Evolutionary conservation across 176 grass and related monocot species (phyloP).

Genomic region (Paspalum notatum): DNA sequence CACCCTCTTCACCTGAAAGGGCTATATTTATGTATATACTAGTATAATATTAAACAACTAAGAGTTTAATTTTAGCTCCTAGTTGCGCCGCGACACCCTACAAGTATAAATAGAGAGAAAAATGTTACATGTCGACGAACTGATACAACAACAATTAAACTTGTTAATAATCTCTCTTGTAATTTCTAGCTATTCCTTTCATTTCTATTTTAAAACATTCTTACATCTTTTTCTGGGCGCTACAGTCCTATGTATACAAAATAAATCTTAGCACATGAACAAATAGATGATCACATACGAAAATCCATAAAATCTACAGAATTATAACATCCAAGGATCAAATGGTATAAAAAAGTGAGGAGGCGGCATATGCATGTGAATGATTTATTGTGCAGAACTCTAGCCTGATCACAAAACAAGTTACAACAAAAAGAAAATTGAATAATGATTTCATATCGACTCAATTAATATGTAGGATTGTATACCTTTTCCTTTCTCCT

Average conservation of each 20-base stretch:
- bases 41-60: neutral
- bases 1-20: slow-evolving; percentile 13
- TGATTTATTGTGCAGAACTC: neutral
- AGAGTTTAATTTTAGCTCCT: neutral
- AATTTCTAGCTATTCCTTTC: no score
- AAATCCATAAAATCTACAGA: no score
- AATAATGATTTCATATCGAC: neutral
- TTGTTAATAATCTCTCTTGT: no score
- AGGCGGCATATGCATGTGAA: neutral
- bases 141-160: neutral
- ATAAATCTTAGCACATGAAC: neutral
- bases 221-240: neutral
- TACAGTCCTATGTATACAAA: neutral
- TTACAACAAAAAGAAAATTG: neutral
- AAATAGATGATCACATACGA: neutral
- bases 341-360: neutral
- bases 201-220: no score
- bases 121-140: neutral
- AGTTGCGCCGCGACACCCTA: slow-evolving; percentile 17
- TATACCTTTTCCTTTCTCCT: slow-evolving; percentile 21
- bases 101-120: neutral
- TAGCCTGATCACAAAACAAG: neutral
- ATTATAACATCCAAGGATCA: neutral
- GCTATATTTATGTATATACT: slow-evolving; percentile 2
- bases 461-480: neutral